phyloP scores from a whole-genome alignment of 1,284 basidiomycete genomes.

The Malassezia furfur region DNA sequence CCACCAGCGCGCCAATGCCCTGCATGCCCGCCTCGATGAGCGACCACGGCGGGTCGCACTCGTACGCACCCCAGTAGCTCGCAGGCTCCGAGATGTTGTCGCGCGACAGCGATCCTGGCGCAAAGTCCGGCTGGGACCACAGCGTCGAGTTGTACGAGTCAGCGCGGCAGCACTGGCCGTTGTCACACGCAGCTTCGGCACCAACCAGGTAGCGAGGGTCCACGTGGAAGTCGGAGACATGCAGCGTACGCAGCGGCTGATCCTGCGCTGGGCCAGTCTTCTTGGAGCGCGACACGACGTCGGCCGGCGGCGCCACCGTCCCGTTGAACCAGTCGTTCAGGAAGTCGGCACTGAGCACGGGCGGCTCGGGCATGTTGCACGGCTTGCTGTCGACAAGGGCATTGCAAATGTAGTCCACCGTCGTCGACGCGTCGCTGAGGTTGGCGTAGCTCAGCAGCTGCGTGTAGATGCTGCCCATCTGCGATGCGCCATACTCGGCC shows the following conservation, averaged over 20 bases:
- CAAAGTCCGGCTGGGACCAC: slow-evolving; percentile 41
- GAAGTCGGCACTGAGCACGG: slow-evolving; percentile 22
- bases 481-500: slow-evolving; percentile 20
- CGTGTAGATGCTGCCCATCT: slow-evolving; percentile 28
- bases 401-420: slow-evolving; percentile 39
- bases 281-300: slow-evolving; percentile 18
- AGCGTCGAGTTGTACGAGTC: slow-evolving; percentile 55
- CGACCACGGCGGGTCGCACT: slow-evolving; percentile 62
- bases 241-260: slow-evolving; percentile 62
- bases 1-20: slow-evolving; percentile 60
- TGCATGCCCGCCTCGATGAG: slow-evolving; percentile 59
- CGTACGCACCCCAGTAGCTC: slow-evolving; percentile 42
- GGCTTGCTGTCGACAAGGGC: slow-evolving; percentile 6
- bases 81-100: slow-evolving; percentile 30
- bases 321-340: slow-evolving; percentile 38
- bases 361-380: slow-evolving; percentile 28
- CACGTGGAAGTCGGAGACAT: slow-evolving; percentile 67
- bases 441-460: slow-evolving; percentile 44
- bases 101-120: slow-evolving; percentile 21
- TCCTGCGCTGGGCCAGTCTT: slow-evolving; percentile 49
- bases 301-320: slow-evolving; percentile 1
- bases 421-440: slow-evolving; percentile 25
- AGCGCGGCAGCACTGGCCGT: slow-evolving; percentile 61
- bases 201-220: slow-evolving; percentile 69
- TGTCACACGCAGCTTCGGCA: slow-evolving; percentile 65